These are phyloP conservation scores for Ensete glaucum DNA, from an alignment of 176 grass and related monocot species.

Conservation along the genomic window DNA sequence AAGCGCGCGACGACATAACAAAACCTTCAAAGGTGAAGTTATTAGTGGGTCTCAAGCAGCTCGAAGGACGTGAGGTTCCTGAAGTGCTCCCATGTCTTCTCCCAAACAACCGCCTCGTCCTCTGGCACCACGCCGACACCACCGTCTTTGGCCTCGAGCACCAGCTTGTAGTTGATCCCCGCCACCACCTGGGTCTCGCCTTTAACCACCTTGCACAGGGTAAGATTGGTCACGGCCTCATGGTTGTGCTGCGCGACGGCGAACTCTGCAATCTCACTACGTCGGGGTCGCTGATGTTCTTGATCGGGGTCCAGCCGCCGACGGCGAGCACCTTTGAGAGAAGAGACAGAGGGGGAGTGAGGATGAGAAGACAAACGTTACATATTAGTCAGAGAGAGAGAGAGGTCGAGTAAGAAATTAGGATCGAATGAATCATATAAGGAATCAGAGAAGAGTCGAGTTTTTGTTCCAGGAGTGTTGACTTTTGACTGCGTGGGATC, in stretches of 20 bases:
- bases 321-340: not conserved
- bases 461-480: no score
- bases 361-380: no score
- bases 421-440: no score
- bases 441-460: no score
- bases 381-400: no score
- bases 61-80: conserved; percentile 34
- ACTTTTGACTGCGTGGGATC: no score
- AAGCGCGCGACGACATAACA: no score
- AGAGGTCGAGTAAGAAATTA: no score
- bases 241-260: not conserved
- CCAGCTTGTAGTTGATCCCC: not conserved
- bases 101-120: conserved; percentile 25
- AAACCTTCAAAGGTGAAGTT: no score
- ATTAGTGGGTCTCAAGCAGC: no score
- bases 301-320: not conserved
- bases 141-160: not conserved
- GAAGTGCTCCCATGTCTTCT: conserved; percentile 34
- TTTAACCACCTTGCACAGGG: not conserved
- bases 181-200: not conserved
- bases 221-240: not conserved
- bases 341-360: no score
- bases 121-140: not conserved
- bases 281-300: not conserved
- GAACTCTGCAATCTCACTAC: not conserved